phyloP scores from a whole-genome alignment of 2,329 filamentous ascomycete genomes.

The Hypocrella siamensis region DNA sequence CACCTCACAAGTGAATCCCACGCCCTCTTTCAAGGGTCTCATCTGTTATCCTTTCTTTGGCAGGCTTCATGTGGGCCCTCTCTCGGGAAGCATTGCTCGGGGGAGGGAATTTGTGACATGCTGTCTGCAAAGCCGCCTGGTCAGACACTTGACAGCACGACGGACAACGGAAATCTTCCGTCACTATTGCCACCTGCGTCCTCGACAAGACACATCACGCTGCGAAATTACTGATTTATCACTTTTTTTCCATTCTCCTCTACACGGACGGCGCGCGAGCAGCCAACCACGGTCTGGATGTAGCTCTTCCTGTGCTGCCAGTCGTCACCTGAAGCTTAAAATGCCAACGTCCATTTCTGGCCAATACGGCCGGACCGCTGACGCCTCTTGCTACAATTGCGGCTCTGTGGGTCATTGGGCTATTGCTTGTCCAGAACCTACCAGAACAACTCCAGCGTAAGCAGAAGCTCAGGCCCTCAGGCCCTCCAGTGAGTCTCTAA shows the following conservation, averaged over 20 bases:
- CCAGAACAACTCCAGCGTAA: slow-evolving; percentile 32
- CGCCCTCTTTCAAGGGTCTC: too few species aligned
- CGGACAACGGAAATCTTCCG: too few species aligned
- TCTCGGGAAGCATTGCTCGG: slow-evolving; percentile 8
- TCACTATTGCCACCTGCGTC: too few species aligned
- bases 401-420: slow-evolving; percentile 34
- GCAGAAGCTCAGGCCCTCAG: slow-evolving; percentile 10
- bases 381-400: slow-evolving; percentile 37
- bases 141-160: neutral
- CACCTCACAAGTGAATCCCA: neutral
- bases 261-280: neutral
- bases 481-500: neutral
- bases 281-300: neutral
- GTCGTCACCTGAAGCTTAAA: slow-evolving; percentile 2
- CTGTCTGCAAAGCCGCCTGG: slow-evolving; percentile 1
- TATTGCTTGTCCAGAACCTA: slow-evolving; percentile 35
- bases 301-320: neutral
- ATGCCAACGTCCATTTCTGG: slow-evolving; percentile 16
- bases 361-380: slow-evolving; percentile 15
- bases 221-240: too few species aligned
- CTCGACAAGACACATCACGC: too few species aligned
- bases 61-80: slow-evolving; percentile 8
- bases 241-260: too few species aligned
- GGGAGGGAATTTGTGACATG: slow-evolving; percentile 9
- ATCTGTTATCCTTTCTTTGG: too few species aligned